A percentile compares a stretch with the other conserved stretches of the same genome.
phyloP scores from a whole-genome alignment of 2,329 filamentous ascomycete genomes.

The Clarireedia monteithiana region DNA sequence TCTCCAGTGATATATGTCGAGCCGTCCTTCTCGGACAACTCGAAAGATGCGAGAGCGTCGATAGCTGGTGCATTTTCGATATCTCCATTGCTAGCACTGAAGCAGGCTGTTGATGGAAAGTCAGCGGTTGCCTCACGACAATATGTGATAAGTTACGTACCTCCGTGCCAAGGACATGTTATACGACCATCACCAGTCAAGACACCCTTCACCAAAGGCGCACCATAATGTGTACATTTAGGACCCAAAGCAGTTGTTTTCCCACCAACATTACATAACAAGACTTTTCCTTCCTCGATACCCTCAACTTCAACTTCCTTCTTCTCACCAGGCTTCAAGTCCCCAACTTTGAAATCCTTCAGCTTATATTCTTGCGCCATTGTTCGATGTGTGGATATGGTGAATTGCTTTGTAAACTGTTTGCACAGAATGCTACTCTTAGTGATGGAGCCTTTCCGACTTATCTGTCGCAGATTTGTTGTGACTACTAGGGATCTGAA shows the following conservation, averaged over 20 bases:
- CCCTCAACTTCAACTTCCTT: constrained; percentile 87
- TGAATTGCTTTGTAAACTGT: constrained; percentile 5
- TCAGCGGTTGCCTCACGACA: neutral
- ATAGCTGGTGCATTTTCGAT: constrained; percentile 91
- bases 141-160: constrained; percentile 37
- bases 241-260: constrained; percentile 72
- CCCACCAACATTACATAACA: constrained; percentile 72
- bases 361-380: constrained; percentile 56
- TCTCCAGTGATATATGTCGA: constrained; percentile 79
- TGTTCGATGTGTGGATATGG: constrained; percentile 16
- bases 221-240: constrained; percentile 88
- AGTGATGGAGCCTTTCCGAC: constrained; percentile 7
- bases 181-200: constrained; percentile 73
- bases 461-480: constrained; percentile 3
- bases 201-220: constrained; percentile 79
- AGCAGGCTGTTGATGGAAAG: constrained; percentile 59
- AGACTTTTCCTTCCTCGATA: constrained; percentile 74
- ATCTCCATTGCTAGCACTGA: constrained; percentile 81
- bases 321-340: constrained; percentile 74
- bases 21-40: constrained; percentile 72
- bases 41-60: constrained; percentile 77
- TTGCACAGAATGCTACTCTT: constrained; percentile 5
- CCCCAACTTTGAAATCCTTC: constrained; percentile 67
- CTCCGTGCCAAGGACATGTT: constrained; percentile 95
- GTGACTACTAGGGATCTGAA: neutral